Evolutionary conservation across 345 rosid species (phyloP), one percentile per base, ranked within the genome.

Genomic region (Bretschneidera sinensis): DNA sequence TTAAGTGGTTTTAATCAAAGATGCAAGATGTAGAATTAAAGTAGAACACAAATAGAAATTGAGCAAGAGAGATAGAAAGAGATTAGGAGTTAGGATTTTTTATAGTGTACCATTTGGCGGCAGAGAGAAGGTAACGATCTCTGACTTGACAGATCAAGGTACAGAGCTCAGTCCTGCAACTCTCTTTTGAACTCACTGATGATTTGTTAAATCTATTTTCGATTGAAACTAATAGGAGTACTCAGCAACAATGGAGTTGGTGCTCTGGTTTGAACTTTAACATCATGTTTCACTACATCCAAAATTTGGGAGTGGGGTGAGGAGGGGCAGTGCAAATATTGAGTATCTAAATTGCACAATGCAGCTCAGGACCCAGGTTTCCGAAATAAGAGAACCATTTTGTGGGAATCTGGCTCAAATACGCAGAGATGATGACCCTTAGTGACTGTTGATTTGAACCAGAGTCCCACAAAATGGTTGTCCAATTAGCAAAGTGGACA

Each of bases 121-220:
- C 96, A 55, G 92, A 81, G 84, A 84, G 83, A 62, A 94, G 87
- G 63, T 96, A 80, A 10, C 99, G 95, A 57, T 94, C 91, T 45
- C 75, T 79, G 67, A 94, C 88, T 69, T 90, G 99, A 55, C 84
- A 81, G 60, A 86, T 76, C 43, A 96, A 96, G 43, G 80, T 65
- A 51, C 96, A 83, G 21, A 88, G 88, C 70, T 94, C 97, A 60
- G 22, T 78, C 62, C 97, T 80, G 71, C 92, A 94, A 65, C 25
- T 83, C 53, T 90, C 99, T 71, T 85, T 94, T 5, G 95, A 79
- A 70, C 79, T 81, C 99, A 94, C 88, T n/a, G 56, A 62, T 62
- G 64, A 59, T 61, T 51, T 39, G 5, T 28, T 3, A 28, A 2
- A n/a, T 39, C 45, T 39, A 5, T 9, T 39, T 39, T 1, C 45